A percentile compares a stretch with the other conserved stretches of the same genome.
Conservation (phyloP, 345 rosid species). For the Eucalyptus melliodora region DNA sequence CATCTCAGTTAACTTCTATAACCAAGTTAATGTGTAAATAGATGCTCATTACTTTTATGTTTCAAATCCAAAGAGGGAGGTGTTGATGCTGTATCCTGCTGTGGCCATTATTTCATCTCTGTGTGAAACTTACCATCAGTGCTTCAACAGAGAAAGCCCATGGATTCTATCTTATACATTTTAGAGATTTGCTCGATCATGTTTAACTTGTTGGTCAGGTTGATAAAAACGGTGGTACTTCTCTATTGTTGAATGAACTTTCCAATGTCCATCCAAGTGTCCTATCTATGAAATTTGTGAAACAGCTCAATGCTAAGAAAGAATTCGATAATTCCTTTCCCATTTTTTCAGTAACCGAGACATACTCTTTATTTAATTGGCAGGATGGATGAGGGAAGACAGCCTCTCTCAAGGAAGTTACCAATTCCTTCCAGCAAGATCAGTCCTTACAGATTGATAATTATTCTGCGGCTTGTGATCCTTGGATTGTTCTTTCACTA, state of each 20-base stretch:
- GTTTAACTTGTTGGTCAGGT: neutral
- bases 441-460: constrained; percentile 70
- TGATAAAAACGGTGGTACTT: neutral
- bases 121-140: neutral
- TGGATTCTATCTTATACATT: neutral
- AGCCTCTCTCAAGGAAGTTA: constrained; percentile 83
- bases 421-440: constrained; percentile 77
- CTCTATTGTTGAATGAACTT: neutral
- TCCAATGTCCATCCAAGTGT: neutral
- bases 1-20: neutral
- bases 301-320: neutral
- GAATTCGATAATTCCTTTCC: neutral
- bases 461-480: constrained; percentile 57
- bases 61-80: neutral
- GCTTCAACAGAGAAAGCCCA: neutral
- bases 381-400: constrained; percentile 98
- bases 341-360: neutral
- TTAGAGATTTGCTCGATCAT: neutral
- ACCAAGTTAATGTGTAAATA: neutral
- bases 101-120: neutral
- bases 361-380: neutral
- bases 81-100: neutral
- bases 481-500: constrained; percentile 85
- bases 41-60: neutral
- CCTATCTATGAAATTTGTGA: neutral